Evolutionary conservation across 2,329 filamentous ascomycete genomes (phyloP).

Genomic region (Stagonosporopsis chrysanthemi): DNA sequence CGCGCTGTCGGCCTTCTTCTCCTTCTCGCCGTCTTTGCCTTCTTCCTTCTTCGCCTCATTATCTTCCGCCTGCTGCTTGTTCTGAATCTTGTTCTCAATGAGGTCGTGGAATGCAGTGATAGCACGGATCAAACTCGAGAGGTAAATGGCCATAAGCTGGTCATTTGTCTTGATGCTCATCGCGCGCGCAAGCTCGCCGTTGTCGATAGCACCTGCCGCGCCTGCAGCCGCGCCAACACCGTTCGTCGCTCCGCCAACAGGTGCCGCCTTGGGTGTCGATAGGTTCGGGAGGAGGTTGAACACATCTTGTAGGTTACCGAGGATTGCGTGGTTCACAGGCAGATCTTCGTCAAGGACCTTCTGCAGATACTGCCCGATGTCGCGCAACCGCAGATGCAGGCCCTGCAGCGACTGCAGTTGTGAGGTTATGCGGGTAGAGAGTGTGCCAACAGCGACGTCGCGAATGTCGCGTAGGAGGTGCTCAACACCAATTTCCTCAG

Average conservation of each 20-base stretch:
- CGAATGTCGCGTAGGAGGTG: conserved; percentile 97
- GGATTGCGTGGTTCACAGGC: conserved; percentile 95
- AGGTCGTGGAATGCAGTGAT: conserved; percentile 99
- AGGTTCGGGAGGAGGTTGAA: conserved; percentile 98
- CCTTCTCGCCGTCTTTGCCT: conserved; percentile 70
- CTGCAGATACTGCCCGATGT: conserved; percentile 94
- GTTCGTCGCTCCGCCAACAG: conserved; percentile 55
- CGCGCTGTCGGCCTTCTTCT: conserved; percentile 64
- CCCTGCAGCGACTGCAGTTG: conserved; percentile 97
- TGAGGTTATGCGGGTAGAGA: conserved; percentile 95
- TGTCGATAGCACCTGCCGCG: conserved; percentile 59
- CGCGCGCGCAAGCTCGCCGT: conserved; percentile 88
- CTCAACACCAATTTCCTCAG: conserved; percentile 98
- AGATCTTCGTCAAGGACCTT: conserved; percentile 93
- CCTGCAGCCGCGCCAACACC: conserved; percentile 59
- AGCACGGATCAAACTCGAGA: conserved; percentile 93
- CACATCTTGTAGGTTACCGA: conserved; percentile 98
- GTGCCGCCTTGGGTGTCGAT: conserved; percentile 75
- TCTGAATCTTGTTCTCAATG: conserved; percentile 99
- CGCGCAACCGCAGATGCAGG: conserved; percentile 89
- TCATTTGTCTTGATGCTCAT: conserved; percentile 99
- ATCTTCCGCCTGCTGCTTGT: conserved; percentile 95
- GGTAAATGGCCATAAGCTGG: conserved; percentile 97
- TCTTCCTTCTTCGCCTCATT: conserved; percentile 76
- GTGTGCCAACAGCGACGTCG: conserved; percentile 94